Conservation (phyloP, 345 rosid species). For the Hirschfeldia incana region DNA sequence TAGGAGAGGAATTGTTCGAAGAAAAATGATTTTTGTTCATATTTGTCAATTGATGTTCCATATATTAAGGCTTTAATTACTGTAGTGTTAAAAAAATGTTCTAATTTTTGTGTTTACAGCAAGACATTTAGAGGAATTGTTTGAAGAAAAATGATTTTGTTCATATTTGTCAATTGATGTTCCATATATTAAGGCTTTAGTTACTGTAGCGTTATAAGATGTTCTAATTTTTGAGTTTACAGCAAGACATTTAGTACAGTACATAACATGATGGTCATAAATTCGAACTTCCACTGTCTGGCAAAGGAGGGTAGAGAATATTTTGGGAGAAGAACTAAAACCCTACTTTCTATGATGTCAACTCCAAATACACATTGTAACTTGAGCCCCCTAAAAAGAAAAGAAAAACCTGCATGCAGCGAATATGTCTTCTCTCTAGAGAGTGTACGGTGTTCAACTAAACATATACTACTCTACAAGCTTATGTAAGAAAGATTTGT, state of each 20-base stretch:
- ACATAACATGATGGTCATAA: constrained; percentile 5
- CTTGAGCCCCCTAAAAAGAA: constrained; percentile 3
- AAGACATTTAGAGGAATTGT: not conserved
- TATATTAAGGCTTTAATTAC: not conserved
- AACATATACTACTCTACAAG: not conserved
- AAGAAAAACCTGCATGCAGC: constrained; percentile 29
- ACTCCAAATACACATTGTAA: constrained; percentile 35
- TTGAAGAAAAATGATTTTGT: not conserved
- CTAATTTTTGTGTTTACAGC: not conserved
- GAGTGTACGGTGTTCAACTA: constrained; percentile 4
- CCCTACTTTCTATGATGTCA: constrained; percentile 38
- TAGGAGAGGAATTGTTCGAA: not conserved
- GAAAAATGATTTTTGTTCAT: not conserved
- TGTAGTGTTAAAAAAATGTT: not conserved
- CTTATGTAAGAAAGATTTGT: not conserved
- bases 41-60: not conserved
- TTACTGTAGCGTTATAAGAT: not conserved
- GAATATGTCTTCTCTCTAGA: constrained; percentile 20
- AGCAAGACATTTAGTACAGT: not conserved
- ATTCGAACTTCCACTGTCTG: constrained; percentile 33
- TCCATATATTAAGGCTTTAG: too few species aligned
- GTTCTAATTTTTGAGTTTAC: constrained; percentile 3
- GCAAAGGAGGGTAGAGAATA: constrained; percentile 35
- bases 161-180: constrained; percentile 5
- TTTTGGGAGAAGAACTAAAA: constrained; percentile 31